phyloP scores from a whole-genome alignment of 148 eudicot species.

The Talinum fruticosum region DNA sequence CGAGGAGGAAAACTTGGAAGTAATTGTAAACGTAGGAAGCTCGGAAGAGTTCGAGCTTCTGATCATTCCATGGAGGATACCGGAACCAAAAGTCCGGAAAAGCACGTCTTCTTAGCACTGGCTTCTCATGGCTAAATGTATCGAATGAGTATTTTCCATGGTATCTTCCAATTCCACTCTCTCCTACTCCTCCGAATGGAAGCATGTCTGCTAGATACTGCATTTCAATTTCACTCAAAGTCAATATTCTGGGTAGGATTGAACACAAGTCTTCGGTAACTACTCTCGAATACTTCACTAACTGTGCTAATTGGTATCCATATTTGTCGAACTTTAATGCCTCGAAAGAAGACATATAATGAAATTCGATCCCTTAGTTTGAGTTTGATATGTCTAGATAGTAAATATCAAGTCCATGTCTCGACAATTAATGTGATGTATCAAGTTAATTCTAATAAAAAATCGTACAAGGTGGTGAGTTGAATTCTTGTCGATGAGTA shows the following conservation, averaged over 20 bases:
- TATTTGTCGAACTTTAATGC: too few relatives aligned
- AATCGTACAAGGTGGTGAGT: too few relatives aligned
- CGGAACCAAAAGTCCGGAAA: conserved; percentile 79
- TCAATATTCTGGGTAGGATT: background rate
- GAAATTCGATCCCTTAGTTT: too few relatives aligned
- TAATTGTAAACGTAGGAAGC: conserved; percentile 50
- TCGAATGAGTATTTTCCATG: conserved; percentile 90
- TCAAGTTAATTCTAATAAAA: too few relatives aligned
- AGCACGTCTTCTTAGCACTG: conserved; percentile 40
- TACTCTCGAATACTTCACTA: too few relatives aligned
- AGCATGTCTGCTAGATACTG: conserved; percentile 73
- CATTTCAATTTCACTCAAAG: background rate
- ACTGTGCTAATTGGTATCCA: too few relatives aligned
- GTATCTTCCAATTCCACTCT: conserved; percentile 78
- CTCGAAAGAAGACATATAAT: too few relatives aligned
- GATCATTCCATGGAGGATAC: conserved; percentile 73
- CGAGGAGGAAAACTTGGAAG: conserved; percentile 41
- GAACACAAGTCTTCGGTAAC: too few relatives aligned
- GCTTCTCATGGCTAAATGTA: conserved; percentile 66
- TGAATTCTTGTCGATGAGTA: too few relatives aligned
- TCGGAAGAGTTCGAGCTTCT: conserved; percentile 59
- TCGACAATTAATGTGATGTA: too few relatives aligned
- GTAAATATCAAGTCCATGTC: too few relatives aligned
- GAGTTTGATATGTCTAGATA: too few relatives aligned
- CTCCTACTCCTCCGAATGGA: conserved; percentile 96